A percentile compares a stretch with the other conserved stretches of the same genome.
Evolutionary conservation across 2,329 filamentous ascomycete species (phyloP).

Genomic region (Domatiomyces globalis): DNA sequence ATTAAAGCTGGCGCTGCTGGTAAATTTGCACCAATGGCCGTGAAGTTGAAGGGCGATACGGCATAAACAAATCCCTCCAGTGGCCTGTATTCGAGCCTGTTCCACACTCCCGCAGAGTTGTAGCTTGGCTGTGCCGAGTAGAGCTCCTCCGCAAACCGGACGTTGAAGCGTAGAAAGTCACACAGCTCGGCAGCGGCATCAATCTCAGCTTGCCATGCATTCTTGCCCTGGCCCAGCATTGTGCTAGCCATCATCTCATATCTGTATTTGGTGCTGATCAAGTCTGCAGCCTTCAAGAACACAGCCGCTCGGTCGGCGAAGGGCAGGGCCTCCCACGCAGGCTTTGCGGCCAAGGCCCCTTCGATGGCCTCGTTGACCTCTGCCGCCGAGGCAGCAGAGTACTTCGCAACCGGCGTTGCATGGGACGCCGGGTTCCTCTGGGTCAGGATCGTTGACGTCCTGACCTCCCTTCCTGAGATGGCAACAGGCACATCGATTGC

Average conservation of each 20-base stretch:
- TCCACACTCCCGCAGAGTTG: slow-evolving; percentile 76
- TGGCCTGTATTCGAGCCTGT: slow-evolving; percentile 66
- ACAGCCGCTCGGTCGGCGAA: slow-evolving; percentile 85
- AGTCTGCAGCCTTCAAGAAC: slow-evolving; percentile 89
- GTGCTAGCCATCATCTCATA: slow-evolving; percentile 95
- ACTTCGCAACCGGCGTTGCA: slow-evolving; percentile 60
- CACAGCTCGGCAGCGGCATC: slow-evolving; percentile 83
- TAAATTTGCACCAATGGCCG: slow-evolving; percentile 77
- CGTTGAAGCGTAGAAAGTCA: slow-evolving; percentile 90
- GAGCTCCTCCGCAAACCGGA: slow-evolving; percentile 81
- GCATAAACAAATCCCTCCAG: slow-evolving; percentile 86
- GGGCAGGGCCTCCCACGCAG: slow-evolving; percentile 69
- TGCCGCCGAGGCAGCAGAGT: slow-evolving; percentile 63
- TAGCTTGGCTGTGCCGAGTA: slow-evolving; percentile 77
- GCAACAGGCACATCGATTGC: slow-evolving; percentile 70
- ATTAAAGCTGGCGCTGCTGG: slow-evolving; percentile 64
- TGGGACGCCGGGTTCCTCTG: slow-evolving; percentile 80
- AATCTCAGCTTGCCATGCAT: slow-evolving; percentile 98
- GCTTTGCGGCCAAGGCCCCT: slow-evolving; percentile 71
- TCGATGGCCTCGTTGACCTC: slow-evolving; percentile 72
- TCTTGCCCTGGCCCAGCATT: slow-evolving; percentile 95
- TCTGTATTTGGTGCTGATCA: slow-evolving; percentile 82
- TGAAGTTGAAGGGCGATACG: slow-evolving; percentile 84
- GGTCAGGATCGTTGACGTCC: slow-evolving; percentile 47
- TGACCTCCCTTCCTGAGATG: slow-evolving; percentile 68